Evolutionary conservation across 805 yeast genomes (phyloP), one percentile per base, ranked within the genome.

Genomic region (Sugiyamaella boreocaroliniensis): DNA sequence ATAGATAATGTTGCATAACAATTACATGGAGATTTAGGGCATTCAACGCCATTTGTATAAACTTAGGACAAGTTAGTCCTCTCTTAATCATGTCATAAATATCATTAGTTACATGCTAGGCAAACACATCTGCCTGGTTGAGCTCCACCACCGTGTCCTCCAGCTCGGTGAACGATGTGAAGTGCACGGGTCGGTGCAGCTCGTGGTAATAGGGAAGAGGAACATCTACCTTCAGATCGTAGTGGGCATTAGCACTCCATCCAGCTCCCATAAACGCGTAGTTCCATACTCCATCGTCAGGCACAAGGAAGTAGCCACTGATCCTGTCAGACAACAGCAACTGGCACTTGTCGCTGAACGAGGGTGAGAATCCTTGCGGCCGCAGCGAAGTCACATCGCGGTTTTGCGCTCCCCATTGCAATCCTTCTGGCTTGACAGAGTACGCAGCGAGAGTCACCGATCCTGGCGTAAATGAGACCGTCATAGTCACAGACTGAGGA

Each of bases 181-280:
- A 93, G 68, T 93, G 99, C 29, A 82, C 75, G 1, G 97, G 93
- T 47, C 99, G 82, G 64, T 93, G 99, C 37, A 80, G 64, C 60
- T 86, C 95, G 64, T 88, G 85, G 68, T 89, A 93, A 64, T 84
- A 93, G 6, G 86, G 80, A 40, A 85, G 61, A 1, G 99, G 99
- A 15, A 81, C 71, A 62, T 87, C 97, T 45, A 86, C 63, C 64
- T 86, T 87, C 66, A 89, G 65, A 12, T 74, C 81, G 61, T 77
- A 88, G 6, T 71, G 74, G 45, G 79, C 66, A n/a, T 77, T 76
- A 4, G 81, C 71, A 60, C 78, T 82, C 85, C 93, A 93, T 8
- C 86, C 79, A 1, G 93, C 83, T 1, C 97, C 93, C 71, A 88
- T 77, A 62, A 93, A 92, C 1, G 95, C 77, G 65, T 85, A 89